Evolutionary conservation across 495 filamentous ascomycete species (phyloP).

Genomic region (Penicillium lagena): DNA sequence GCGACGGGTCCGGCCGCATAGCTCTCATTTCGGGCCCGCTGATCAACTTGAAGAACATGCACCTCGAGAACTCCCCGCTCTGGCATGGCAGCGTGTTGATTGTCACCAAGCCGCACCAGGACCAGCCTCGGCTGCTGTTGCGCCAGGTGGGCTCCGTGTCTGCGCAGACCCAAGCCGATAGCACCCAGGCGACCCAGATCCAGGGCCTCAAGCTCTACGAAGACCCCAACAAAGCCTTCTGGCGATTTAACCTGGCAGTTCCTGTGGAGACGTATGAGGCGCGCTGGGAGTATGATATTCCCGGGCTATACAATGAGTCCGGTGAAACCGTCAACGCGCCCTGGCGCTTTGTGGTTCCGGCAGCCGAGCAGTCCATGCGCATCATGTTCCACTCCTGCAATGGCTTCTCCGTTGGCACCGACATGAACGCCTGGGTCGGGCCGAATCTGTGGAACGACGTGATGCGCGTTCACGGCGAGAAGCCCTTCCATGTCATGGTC

Average conservation of each 20-base stretch:
- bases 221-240: conserved; percentile 72
- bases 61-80: conserved; percentile 41
- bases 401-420: conserved; percentile 89
- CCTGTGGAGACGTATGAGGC: conserved; percentile 38
- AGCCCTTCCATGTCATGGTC: conserved; percentile 91
- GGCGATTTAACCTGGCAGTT: conserved; percentile 64
- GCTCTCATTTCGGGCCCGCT: conserved; percentile 67
- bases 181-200: conserved; percentile 17
- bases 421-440: conserved; percentile 78
- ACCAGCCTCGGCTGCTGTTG: conserved; percentile 43
- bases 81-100: conserved; percentile 85
- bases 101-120: conserved; percentile 61
- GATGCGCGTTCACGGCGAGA: conserved; percentile 56
- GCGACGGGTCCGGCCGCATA: conserved; percentile 3
- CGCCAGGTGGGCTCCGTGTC: conserved; percentile 36
- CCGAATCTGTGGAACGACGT: conserved; percentile 89
- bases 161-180: conserved; percentile 1
- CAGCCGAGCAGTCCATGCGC: conserved; percentile 76
- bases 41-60: conserved; percentile 81
- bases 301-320: conserved; percentile 30
- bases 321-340: conserved; percentile 31
- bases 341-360: conserved; percentile 68
- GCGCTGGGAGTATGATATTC: conserved; percentile 43
- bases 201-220: conserved; percentile 69
- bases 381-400: conserved; percentile 97